A percentile compares a stretch with the other conserved stretches of the same genome.
phyloP scores from a whole-genome alignment of 805 yeast species.

The Blastobotrys peoriensis region DNA sequence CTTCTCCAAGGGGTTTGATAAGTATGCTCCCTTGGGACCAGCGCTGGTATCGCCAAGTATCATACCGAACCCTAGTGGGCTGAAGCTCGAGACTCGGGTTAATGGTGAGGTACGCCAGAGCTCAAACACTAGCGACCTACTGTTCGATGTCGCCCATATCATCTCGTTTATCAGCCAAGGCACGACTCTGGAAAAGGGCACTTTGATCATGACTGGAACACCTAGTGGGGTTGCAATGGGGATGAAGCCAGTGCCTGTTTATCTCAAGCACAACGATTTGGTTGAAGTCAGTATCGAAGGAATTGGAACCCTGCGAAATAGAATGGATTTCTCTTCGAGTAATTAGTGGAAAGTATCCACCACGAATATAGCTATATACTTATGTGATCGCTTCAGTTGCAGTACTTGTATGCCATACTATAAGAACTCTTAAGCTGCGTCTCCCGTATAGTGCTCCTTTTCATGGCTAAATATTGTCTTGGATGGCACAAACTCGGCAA shows the following conservation, averaged over 20 bases:
- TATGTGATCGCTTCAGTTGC: no score
- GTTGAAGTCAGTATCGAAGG: constrained; percentile 37
- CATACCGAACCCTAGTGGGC: constrained; percentile 29
- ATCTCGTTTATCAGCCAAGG: constrained; percentile 37
- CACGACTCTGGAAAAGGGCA: constrained; percentile 38
- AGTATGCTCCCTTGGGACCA: constrained; percentile 51
- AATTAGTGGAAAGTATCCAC: neutral
- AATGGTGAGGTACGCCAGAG: constrained; percentile 37
- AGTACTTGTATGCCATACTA: no score
- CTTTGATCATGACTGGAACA: constrained; percentile 40
- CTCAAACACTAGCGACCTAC: constrained; percentile 34
- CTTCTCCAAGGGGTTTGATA: constrained; percentile 45
- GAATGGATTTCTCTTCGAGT: constrained; percentile 21
- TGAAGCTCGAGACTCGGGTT: constrained; percentile 30
- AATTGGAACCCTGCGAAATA: constrained; percentile 39
- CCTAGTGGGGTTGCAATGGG: constrained; percentile 40
- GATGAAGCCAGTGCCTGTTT: constrained; percentile 30
- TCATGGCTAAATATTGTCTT: no score
- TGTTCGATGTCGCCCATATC: constrained; percentile 31
- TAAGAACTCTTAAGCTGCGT: no score
- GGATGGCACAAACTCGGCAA: no score
- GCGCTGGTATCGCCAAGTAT: constrained; percentile 35
- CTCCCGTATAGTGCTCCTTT: no score
- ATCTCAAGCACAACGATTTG: constrained; percentile 37
- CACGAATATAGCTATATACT: no score